Base-by-base conservation (phyloP, 768 basidiomycete species). In the Lactarius trivialis region DNA sequence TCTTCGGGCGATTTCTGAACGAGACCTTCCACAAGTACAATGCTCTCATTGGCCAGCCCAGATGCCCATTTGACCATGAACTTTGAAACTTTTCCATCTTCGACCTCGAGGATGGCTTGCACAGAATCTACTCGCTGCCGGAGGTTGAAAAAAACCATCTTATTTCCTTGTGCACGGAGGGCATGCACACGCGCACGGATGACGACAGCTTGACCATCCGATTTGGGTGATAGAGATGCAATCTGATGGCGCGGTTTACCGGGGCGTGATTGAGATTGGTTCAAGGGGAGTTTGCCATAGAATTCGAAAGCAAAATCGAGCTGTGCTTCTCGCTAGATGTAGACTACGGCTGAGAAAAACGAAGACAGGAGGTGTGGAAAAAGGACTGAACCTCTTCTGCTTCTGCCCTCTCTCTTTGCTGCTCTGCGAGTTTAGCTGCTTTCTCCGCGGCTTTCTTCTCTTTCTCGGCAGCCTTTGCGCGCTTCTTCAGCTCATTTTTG, bases 11-110 rank as follows among this genome's bases (percentile, higher is more conserved):
- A 84, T 73, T 84, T 87, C 72, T 85, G 83, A 48, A 95, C 89
- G 56, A 79, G 70, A 41, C 93, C 96, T 74, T 94, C 88, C 6
- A 96, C 88, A 26, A 95, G 83, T 6, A 98, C 88, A 70, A 99
- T 94, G 61, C 88, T 91, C 77, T 99, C 97, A 69, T 83, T 82
- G 30, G 86, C 78, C 55, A 98, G 76, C 28, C 82, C 71, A 21
- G 85, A 85, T 19, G 87, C 83, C 89, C 90, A 98, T 75, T 93
- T 97, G 41, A 93, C 84, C 97, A 99, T 99, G 73, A 96, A 94
- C 76, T 95, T 98, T 65, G 92, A 95, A 30, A 98, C 81, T 69
- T 83, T 85, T 51, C 84, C 88, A 12, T 85, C 81, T 11, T 87
- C 77, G 26, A 89, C 83, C 53, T 78, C 74, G 63, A 96, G 77